Evolutionary conservation across 768 basidiomycete species (phyloP), one percentile per base, ranked within the genome.

Genomic region (Tulasnella sp.): DNA sequence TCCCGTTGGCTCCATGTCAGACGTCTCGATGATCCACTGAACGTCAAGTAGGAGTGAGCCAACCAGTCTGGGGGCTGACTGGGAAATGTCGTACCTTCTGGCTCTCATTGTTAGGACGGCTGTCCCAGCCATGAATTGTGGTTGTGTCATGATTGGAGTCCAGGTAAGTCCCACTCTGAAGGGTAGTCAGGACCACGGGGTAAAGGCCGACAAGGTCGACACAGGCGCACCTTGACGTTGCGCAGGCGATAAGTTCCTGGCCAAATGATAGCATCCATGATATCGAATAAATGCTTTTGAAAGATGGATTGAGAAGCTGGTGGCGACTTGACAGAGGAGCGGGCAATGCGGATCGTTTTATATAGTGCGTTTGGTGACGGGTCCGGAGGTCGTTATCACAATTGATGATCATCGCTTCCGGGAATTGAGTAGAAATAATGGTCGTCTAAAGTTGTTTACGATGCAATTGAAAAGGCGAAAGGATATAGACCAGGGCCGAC

Each of bases 131-230:
- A 26, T 72, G 71, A 32, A 72, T 29, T 1, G 3, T 26, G 35
- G n/a, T 32, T 9, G 19, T 19, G n/a, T 72, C n/a, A 3, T 40
- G 16, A 62, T 65, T 32, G 32, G 62, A 63, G 62, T 72, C 71
- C 22, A 72, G 42, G 40, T 72, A 72, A 19, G 71, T 72, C 14
- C 71, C 71, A 40, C 62, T 63, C 71, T 72, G 34, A 35, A 40
- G 34, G 26, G 32, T 2, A 14, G 2, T n/a, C 9, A 11, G 26
- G 2, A 40, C 6, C 22, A 11, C 17, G 34, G 12, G 44, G 2
- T 17, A 52, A 34, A 22, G 3, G 67, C 12, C 32, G 32, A 29
- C 9, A 34, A 7, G 36, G 6, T 39, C 5, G 29, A 14, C 12
- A 8, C 32, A 1, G 9, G 35, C 67, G 42, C 16, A 69, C 69